Evolutionary conservation across 106 monocot genomes (phyloP), one percentile per base, ranked within the genome.

Genomic region (Chionographis japonica): DNA sequence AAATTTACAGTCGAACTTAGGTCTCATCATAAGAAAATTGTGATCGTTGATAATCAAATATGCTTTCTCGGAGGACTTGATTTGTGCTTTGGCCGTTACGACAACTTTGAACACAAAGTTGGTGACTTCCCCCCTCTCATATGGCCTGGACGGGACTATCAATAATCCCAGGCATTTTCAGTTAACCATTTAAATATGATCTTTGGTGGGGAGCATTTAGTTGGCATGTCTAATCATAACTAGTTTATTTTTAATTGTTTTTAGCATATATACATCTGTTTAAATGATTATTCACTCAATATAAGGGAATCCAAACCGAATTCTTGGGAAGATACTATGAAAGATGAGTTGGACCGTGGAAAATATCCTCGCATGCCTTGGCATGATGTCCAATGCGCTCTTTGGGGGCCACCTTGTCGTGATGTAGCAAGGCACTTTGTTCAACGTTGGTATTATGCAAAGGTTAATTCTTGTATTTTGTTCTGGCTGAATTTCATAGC

Each of bases 11-110:
- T 63, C 46, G 4, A 57, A 58, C 82, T 15, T 67, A 99, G 98
- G 98, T 99, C 98, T 36, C 98, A 99, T 85, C 98, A 99, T 88
- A 93, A 99, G 68, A 99, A 99, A 85, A 90, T 99, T 72, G 93
- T 99, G 62, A 81, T 99, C 73, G 81, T 99, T 58, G 98, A 99
- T 81, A 84, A 99, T 63, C 78, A 74, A 73, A 72, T 99, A 75
- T 99, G 98, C 73, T 99, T 73, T 69, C 62, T 99, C 77, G 98
- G 98, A 62, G 98, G 98, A 35, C 83, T 99, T 62, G 98, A 99
- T 88, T 78, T 99, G 55, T 99, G 98, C 79, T 99, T 99, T 90
- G 98, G 98, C 40, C 98, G 98, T 63, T 99, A 93, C 82, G 98
- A 99, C 72, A 90, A 77, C 67, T 64, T 67, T 56, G 79, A 87